phyloP scores from a whole-genome alignment of 2,329 filamentous ascomycete species.

The Cladophialophora carrionii region DNA sequence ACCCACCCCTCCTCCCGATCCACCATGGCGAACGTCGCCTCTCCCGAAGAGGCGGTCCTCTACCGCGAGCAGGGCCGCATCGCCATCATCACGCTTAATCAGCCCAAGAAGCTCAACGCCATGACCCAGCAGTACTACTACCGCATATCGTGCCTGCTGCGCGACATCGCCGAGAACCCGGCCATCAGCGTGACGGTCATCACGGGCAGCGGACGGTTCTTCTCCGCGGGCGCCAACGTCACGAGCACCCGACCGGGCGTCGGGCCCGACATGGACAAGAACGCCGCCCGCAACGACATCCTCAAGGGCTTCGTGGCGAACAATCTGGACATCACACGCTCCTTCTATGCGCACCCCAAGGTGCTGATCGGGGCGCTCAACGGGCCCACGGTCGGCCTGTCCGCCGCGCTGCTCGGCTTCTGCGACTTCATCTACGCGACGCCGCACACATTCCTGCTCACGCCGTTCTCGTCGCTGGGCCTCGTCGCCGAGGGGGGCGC shows the following conservation, averaged over 20 bases:
- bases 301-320: slow-evolving; percentile 74
- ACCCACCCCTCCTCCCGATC: not conserved
- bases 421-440: slow-evolving; percentile 91
- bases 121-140: slow-evolving; percentile 75
- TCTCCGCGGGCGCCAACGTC: slow-evolving; percentile 88
- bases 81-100: slow-evolving; percentile 84
- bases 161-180: slow-evolving; percentile 75
- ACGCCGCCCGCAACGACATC: slow-evolving; percentile 59
- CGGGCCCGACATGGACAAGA: slow-evolving; percentile 47
- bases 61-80: slow-evolving; percentile 69
- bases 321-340: slow-evolving; percentile 87
- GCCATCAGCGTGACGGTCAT: slow-evolving; percentile 84
- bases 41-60: slow-evolving; percentile 54
- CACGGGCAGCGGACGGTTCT: slow-evolving; percentile 76
- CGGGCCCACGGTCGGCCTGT: slow-evolving; percentile 85
- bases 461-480: slow-evolving; percentile 86
- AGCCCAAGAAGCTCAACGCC: slow-evolving; percentile 85
- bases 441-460: slow-evolving; percentile 81
- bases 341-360: slow-evolving; percentile 92
- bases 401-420: slow-evolving; percentile 78
- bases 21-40: slow-evolving; percentile 25
- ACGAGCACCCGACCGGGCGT: slow-evolving; percentile 56
- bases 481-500: slow-evolving; percentile 88
- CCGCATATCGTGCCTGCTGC: slow-evolving; percentile 70
- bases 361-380: slow-evolving; percentile 90